Percentiles rank a stretch among this genome's conserved stretches.
phyloP scores from a whole-genome alignment of 2,329 filamentous ascomycete species.

The Exophiala phaeomuriformis region DNA sequence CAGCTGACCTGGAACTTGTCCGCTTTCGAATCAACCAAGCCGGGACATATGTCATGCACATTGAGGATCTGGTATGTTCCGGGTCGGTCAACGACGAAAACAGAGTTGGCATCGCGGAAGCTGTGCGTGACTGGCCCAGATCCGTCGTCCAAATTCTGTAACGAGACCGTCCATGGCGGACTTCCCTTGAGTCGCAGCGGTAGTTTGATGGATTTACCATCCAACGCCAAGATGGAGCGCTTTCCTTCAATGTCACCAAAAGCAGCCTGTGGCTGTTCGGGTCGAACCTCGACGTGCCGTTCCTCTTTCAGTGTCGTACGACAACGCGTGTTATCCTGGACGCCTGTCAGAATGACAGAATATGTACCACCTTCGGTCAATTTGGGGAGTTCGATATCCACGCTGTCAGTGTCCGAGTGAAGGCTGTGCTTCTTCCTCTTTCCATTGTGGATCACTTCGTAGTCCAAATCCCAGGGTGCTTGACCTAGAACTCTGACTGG shows the following conservation, averaged over 20 bases:
- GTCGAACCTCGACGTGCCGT: constrained; percentile 74
- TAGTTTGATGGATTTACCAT: constrained; percentile 64
- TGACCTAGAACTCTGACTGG: constrained; percentile 73
- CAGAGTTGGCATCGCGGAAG: constrained; percentile 59
- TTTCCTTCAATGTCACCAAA: constrained; percentile 84
- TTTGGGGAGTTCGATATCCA: constrained; percentile 67
- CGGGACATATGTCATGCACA: constrained; percentile 76
- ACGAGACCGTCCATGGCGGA: constrained; percentile 69
- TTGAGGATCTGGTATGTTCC: constrained; percentile 75
- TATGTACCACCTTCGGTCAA: constrained; percentile 83
- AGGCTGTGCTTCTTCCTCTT: constrained; percentile 66
- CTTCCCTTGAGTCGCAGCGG: constrained; percentile 81
- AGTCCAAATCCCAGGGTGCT: constrained; percentile 80
- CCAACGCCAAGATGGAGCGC: constrained; percentile 65
- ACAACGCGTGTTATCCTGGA: constrained; percentile 81
- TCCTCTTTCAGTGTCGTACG: constrained; percentile 80
- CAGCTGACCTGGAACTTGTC: constrained; percentile 73
- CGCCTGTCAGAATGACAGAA: constrained; percentile 71
- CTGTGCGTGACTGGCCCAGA: constrained; percentile 41
- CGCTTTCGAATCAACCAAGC: constrained; percentile 65
- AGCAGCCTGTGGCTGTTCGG: constrained; percentile 76
- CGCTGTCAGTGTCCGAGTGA: constrained; percentile 55
- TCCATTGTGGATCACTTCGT: constrained; percentile 84
- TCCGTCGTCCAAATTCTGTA: constrained; percentile 52
- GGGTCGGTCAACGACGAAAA: constrained; percentile 56